Base-by-base conservation (phyloP, 2,329 filamentous ascomycete genomes). In the Aureobasidium sp. region DNA sequence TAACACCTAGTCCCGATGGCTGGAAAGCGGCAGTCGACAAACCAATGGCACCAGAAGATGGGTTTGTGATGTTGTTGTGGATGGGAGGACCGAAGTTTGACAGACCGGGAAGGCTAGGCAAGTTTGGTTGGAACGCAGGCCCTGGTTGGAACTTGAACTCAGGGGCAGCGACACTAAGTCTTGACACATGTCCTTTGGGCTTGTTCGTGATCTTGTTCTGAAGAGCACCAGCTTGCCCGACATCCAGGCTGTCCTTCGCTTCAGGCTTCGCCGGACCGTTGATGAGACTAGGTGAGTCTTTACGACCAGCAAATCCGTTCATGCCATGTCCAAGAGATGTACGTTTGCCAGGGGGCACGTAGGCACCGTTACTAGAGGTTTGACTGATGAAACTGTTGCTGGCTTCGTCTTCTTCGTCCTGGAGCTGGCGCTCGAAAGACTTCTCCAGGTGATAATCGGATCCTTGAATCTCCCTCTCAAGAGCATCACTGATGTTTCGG, bases 111-210 rank as follows among this genome's bases (percentile, higher is more conserved):
- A 66, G 15, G 31, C 53, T 63, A 39, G 64, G 49, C 52, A 60
- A 52, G 8, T 37, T 65, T 2, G 78, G 75, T 61, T 77, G 74
- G 68, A 82, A 80, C 25, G 70, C 68, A 59, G 72, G 71, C 74
- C 74, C 74, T 7, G 84, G 83, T 61, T 87, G 82, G 74, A 93
- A 93, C 68, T 87, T 90, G 79, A 97, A 97, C 70, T 94, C 90
- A 51, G 91, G 89, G 0, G 93, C 93, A 65, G 88, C 85, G 34
- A 95, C 91, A 69, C 97, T 97, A 68, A 97, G 82, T 67, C 87
- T 92, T 0, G 91, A 90, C 20, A 64, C 63, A 47, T 63, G 62
- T 14, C 62, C 62, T 29, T 60, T 59, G 62, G 31, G 41, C n/a
- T 58, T 58, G 55, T 59, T 58, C 1, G 45, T 49, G 11, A 44